These are phyloP conservation scores for Euryodendron excelsum DNA, from an alignment of 148 eudicot genomes.

Conservation along the genomic window DNA sequence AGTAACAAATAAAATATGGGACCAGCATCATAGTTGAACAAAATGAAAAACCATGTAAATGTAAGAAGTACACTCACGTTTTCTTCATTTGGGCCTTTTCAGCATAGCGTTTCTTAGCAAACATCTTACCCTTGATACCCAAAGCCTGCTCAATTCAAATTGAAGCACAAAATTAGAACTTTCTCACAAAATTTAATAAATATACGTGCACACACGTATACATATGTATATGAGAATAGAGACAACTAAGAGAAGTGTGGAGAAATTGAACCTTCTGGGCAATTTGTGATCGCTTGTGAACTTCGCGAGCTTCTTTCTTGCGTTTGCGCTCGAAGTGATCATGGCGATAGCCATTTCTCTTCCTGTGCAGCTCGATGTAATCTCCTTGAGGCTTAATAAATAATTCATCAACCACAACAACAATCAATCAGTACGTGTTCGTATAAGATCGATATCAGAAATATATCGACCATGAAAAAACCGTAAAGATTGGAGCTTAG, in stretches of 20 bases:
- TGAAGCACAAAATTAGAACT: not conserved
- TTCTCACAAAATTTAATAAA: not conserved
- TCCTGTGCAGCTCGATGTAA: slow-evolving; percentile 75
- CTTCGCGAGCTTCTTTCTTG: slow-evolving; percentile 80
- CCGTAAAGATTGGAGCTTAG: not conserved
- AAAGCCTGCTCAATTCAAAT: slow-evolving; percentile 49
- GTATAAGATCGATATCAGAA: not conserved
- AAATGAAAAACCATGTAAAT: not conserved
- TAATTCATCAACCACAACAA: not conserved
- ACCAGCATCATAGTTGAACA: not conserved
- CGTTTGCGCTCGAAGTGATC: slow-evolving; percentile 82
- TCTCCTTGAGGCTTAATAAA: slow-evolving; percentile 81
- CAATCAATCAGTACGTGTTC: not conserved
- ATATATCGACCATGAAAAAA: not conserved
- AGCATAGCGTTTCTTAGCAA: slow-evolving; percentile 67
- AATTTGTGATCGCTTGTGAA: slow-evolving; percentile 51
- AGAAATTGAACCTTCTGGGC: slow-evolving; percentile 54
- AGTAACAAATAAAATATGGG: not conserved
- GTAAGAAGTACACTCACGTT: slow-evolving; percentile 51
- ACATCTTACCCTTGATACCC: slow-evolving; percentile 87
- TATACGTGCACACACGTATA: too few relatives aligned
- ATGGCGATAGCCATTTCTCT: slow-evolving; percentile 71
- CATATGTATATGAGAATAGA: too few relatives aligned
- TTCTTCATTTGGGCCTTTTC: slow-evolving; percentile 90
- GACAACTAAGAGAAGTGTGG: not conserved